Percentiles rank a stretch among this genome's conserved stretches.
Conservation (phyloP, 148 eudicot genomes). For the Hydrangea macrophylla region DNA sequence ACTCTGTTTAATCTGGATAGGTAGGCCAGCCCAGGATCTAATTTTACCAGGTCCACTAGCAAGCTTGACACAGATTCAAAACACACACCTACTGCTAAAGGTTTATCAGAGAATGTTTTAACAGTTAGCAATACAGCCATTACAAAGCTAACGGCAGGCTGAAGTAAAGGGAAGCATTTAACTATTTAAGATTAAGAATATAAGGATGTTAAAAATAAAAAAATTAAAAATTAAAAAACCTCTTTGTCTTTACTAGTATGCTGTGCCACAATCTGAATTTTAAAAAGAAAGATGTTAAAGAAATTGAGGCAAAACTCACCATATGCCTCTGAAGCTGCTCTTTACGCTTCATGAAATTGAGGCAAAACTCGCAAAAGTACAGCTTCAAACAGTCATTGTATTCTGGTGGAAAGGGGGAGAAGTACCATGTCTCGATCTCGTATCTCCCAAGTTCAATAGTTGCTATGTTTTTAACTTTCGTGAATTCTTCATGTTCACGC, state of each 20-base stretch:
- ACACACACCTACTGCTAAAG: too few relatives aligned
- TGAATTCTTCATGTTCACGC: constrained; percentile 99
- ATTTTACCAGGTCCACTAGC: too few relatives aligned
- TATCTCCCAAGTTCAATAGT: constrained; percentile 94
- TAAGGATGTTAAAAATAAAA: too few relatives aligned
- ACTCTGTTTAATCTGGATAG: too few relatives aligned
- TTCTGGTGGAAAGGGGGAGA: constrained; percentile 98
- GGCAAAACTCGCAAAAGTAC: constrained; percentile 96
- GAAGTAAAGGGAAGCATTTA: constrained; percentile 3
- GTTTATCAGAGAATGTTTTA: too few relatives aligned
- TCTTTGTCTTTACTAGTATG: neutral
- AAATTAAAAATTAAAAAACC: neutral
- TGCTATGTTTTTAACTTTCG: constrained; percentile 95
- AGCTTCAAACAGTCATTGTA: constrained; percentile 92
- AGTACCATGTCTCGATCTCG: constrained; percentile 99
- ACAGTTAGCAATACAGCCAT: too few relatives aligned
- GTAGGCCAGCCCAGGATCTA: too few relatives aligned
- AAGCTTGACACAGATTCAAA: too few relatives aligned
- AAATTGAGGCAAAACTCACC: constrained; percentile 47
- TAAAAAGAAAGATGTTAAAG: neutral
- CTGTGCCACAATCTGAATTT: neutral
- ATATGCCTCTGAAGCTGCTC: constrained; percentile 95
- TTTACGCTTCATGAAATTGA: constrained; percentile 93
- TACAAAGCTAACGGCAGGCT: too few relatives aligned
- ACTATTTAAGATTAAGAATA: neutral